Conservation (phyloP, 371 early-diverging fungal species). For the Rhizomucor miehei region DNA sequence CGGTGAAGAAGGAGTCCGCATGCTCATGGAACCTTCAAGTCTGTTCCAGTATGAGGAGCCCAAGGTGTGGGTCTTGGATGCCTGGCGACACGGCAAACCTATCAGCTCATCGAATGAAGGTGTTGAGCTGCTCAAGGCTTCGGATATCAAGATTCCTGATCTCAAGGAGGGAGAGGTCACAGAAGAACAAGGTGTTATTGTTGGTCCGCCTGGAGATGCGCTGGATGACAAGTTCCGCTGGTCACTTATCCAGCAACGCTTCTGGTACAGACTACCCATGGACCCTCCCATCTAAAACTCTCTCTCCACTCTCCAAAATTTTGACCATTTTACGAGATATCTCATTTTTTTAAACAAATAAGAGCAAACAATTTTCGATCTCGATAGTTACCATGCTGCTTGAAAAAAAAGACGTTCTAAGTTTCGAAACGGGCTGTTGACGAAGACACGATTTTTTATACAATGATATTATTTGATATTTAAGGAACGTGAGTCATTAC, state of each 20-base stretch:
- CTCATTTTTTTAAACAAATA: too few species aligned
- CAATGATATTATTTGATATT: too few species aligned
- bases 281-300: slow-evolving; percentile 13
- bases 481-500: too few species aligned
- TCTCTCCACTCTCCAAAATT: too few species aligned
- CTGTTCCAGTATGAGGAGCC: slow-evolving; percentile 37
- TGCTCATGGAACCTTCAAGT: slow-evolving; percentile 7
- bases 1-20: slow-evolving; percentile 22
- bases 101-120: slow-evolving; percentile 29
- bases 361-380: too few species aligned
- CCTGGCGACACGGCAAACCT: slow-evolving; percentile 40
- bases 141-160: slow-evolving; percentile 9
- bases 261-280: slow-evolving; percentile 36
- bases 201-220: slow-evolving; percentile 1
- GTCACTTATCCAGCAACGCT: slow-evolving; percentile 27
- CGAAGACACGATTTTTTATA: too few species aligned
- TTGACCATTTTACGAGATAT: too few species aligned
- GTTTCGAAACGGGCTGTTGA: too few species aligned
- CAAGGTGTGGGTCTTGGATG: slow-evolving; percentile 24
- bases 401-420: too few species aligned
- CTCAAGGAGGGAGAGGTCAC: slow-evolving; percentile 2
- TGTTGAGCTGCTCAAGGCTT: slow-evolving; percentile 17
- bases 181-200: slow-evolving; percentile 18
- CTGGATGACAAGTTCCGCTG: slow-evolving; percentile 13
- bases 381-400: too few species aligned